Base-by-base conservation (phyloP, 2,329 filamentous ascomycete species). In the Aschersonia sp. region DNA sequence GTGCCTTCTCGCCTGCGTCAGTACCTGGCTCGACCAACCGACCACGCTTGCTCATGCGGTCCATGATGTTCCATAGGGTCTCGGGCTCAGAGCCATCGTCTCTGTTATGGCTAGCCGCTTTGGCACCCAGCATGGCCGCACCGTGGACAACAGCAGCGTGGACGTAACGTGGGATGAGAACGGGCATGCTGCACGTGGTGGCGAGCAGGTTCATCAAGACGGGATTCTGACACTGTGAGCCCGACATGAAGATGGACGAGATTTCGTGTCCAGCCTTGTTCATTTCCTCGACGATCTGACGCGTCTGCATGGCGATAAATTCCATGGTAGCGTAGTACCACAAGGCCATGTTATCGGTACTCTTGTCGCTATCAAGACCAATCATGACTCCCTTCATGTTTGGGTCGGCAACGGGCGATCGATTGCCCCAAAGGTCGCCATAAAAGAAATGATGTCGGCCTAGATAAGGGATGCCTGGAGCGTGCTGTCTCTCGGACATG, bases 371-470 rank as follows among this genome's bases (percentile, higher is more conserved):
- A 60, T 82, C 86, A 50, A 98, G 71, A 14, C 92, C 92, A 52
- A 96, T 81, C 53, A 95, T 78, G 6, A 86, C 81, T 30, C 92
- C 92, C 55, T 84, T 85, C 92, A 98, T 98, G 67, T 81, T 85
- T 30, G 90, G 75, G 60, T 98, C 89, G 4, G 92, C 90, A 49
- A 98, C 78, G 1, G 92, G 92, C 22, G 88, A 95, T 41, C 92
- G 83, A 69, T 98, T 98, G 51, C 92, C 92, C 76, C 94, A 97
- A 4, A 97, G 75, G 61, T 98, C 92, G 53, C 92, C 92, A 64
- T 98, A 98, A 71, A 98, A 94, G 78, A 98, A 98, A 69, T 94
- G 85, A 66, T 98, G 90, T 7, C 90, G 85, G 10, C 81, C 88
- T 2, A 98, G 73, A 64, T 89, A 94, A 14, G 87, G 83, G 52